Base-by-base conservation (phyloP, 2,329 filamentous ascomycete genomes). In the Davidsoniella virescens region DNA sequence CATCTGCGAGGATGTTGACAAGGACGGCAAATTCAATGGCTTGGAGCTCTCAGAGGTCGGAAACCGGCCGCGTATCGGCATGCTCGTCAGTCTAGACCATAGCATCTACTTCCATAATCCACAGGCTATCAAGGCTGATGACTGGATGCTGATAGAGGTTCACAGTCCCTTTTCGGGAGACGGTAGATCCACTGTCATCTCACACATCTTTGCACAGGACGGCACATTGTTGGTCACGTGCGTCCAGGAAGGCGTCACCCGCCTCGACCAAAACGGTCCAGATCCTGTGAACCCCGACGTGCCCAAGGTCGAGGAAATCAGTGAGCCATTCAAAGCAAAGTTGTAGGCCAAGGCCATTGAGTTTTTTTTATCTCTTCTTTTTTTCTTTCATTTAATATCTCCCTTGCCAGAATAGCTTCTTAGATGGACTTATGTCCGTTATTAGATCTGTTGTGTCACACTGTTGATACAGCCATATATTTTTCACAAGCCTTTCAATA, bases 41-140 rank as follows among this genome's bases (percentile, higher is more conserved):
- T 57, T 59, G 42, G 58, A 62, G 29, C 59, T 73, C 49, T 70
- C 73, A 53, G 71, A 73, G 40, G 70, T 70, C 61, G 63, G 65
- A 50, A 64, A 62, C 2, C 66, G 71, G 40, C 78, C 78, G 3
- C 69, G 73, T 59, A 67, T 90, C 46, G 84, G 84, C n/a, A 92
- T 92, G 85, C 79, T 87, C 73, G 84, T 92, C 47, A 83, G 77
- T 56, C 66, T 90, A 47, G 85, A 92, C 61, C 85, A 92, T 62
- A 75, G 71, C 47, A 80, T 82, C 55, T 82, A 81, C 62, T 81
- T 81, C 58, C 77, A 82, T 58, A 75, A 78, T 63, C 76, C 77
- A 20, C 63, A 64, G 53, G 63, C 63, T 52, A 73, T 82, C 51
- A 67, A 65, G 57, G 77, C 75, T 4, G 78, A 82, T 58, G 75